These are phyloP conservation scores for Celoporthe dispersa DNA, from an alignment of 2,329 filamentous ascomycete species.

Conservation along the genomic window DNA sequence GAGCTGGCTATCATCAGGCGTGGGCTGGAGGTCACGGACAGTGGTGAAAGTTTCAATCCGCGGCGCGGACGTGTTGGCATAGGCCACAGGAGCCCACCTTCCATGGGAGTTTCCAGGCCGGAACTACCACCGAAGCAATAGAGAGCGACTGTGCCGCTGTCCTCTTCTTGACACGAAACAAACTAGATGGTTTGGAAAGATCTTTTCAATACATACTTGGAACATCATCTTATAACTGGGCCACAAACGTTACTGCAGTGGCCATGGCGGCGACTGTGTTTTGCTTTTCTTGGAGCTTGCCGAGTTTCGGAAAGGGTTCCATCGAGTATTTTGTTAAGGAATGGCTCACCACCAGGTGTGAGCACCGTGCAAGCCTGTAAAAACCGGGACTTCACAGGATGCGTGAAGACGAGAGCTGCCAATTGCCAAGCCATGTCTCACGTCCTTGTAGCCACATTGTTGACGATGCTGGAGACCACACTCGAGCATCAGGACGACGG, in stretches of 20 bases:
- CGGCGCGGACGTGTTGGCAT: background rate
- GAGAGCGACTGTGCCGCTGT: background rate
- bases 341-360: background rate
- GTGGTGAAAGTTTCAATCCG: constrained; percentile 25
- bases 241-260: no score
- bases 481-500: no score
- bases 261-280: no score
- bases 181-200: background rate
- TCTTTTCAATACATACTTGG: background rate
- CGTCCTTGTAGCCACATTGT: no score
- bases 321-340: background rate
- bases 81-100: background rate
- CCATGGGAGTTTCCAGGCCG: background rate
- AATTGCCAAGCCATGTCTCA: background rate
- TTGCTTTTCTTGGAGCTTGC: no score
- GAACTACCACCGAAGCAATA: background rate
- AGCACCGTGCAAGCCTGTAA: no score
- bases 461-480: no score
- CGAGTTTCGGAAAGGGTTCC: background rate
- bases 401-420: background rate
- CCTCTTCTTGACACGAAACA: background rate
- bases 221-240: no score
- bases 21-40: constrained; percentile 32
- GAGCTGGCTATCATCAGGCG: constrained; percentile 33
- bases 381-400: background rate